Percentiles rank a stretch among this genome's conserved stretches.
Evolutionary conservation across 352 stramenopile species (phyloP).

Genomic region (Pythium rishiriense): DNA sequence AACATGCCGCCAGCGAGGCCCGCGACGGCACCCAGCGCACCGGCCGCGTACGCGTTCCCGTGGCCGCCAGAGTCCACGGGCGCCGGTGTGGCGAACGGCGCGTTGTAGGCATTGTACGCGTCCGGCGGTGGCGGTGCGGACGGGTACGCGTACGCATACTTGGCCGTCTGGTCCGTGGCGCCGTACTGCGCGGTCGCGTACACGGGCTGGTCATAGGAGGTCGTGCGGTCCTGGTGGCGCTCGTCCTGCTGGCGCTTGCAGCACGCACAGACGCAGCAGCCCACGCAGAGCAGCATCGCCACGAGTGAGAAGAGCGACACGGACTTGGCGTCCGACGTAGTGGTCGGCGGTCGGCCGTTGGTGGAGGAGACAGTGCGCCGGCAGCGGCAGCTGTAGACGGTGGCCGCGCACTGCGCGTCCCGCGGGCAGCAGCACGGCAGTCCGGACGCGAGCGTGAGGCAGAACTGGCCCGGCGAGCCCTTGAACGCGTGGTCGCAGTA

Average conservation of each 20-base stretch:
- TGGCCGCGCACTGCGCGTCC: slow-evolving; percentile 58
- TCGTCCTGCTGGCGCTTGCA: slow-evolving; percentile 7
- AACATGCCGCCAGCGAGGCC: slow-evolving; percentile 52
- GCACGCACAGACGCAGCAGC: slow-evolving; percentile 38
- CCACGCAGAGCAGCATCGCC: slow-evolving; percentile 48
- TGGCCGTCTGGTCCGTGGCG: slow-evolving; percentile 21
- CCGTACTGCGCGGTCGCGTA: slow-evolving; percentile 46
- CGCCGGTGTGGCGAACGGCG: slow-evolving; percentile 8
- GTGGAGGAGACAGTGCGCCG: slow-evolving; percentile 14
- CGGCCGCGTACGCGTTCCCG: slow-evolving; percentile 34
- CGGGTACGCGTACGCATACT: slow-evolving; percentile 49
- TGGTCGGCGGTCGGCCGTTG: slow-evolving; percentile 16
- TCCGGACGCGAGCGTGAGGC: slow-evolving; percentile 48
- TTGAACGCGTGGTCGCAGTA: slow-evolving; percentile 67
- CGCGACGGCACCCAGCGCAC: slow-evolving; percentile 45
- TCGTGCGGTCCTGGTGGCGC: slow-evolving; percentile 11
- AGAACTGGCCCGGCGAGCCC: slow-evolving; percentile 61
- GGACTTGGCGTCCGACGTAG: slow-evolving; percentile 31
- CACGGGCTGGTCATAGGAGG: slow-evolving; percentile 38
- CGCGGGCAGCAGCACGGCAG: slow-evolving; percentile 63
- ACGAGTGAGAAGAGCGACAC: slow-evolving; percentile 37
- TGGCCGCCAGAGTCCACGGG: neutral
- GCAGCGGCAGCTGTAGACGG: slow-evolving; percentile 63
- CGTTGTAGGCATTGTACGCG: slow-evolving; percentile 1
- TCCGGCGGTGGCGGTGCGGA: slow-evolving; percentile 37